Conservation (phyloP, 2,329 filamentous ascomycete genomes). For the Talaromyces sp. region DNA sequence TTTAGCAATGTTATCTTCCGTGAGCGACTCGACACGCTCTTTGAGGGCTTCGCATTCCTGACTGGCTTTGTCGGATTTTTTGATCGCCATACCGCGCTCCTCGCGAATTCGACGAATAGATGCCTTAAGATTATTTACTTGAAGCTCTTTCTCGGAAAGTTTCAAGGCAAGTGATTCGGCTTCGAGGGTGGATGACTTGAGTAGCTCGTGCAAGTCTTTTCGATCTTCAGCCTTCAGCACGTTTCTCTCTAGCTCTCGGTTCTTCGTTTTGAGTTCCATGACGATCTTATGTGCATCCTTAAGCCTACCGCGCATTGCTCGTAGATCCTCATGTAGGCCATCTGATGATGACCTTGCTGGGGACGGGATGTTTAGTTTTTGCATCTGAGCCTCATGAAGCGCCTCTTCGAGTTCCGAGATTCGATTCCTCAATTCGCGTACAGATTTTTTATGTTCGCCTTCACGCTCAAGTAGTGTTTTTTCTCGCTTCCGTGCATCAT, state of each 20-base stretch:
- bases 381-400: conserved; percentile 58
- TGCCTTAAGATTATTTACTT: conserved; percentile 52
- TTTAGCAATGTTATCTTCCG: conserved; percentile 44
- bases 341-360: conserved; percentile 49
- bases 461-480: conserved; percentile 64
- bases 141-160: conserved; percentile 64
- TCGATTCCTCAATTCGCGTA: conserved; percentile 62
- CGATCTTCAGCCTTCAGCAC: conserved; percentile 43
- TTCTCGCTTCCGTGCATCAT: conserved; percentile 63
- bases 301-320: conserved; percentile 59
- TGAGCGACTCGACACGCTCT: conserved; percentile 62
- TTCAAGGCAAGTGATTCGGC: conserved; percentile 68
- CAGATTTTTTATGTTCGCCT: conserved; percentile 57
- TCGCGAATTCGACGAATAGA: conserved; percentile 63
- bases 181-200: conserved; percentile 48
- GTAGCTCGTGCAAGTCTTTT: conserved; percentile 44
- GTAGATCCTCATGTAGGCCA: conserved; percentile 51
- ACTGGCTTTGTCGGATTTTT: conserved; percentile 39
- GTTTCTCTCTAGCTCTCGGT: conserved; percentile 51
- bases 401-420: conserved; percentile 65
- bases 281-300: conserved; percentile 57
- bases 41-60: conserved; percentile 47
- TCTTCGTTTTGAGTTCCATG: conserved; percentile 52
- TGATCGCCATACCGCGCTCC: conserved; percentile 41
- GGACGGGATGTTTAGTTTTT: conserved; percentile 52